Evolutionary conservation across 202 grass and related monocot genomes (phyloP).

Genomic region (Saccharum hybrid): DNA sequence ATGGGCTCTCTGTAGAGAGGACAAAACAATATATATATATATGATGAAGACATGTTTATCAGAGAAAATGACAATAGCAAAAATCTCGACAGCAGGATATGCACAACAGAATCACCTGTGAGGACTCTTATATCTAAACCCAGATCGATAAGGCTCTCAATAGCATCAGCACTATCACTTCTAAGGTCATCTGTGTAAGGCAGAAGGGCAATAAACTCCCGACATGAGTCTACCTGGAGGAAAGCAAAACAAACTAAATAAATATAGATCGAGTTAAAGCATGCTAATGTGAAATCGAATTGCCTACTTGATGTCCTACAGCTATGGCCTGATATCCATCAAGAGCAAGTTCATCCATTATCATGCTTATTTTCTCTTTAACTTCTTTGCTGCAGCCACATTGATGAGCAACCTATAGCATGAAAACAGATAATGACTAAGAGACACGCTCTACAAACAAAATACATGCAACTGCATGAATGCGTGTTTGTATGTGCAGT

Average conservation of each 20-base stretch:
- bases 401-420: conserved; percentile 49
- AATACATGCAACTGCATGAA: conserved; percentile 32
- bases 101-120: conserved; percentile 35
- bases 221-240: conserved; percentile 38
- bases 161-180: conserved; percentile 44
- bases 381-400: conserved; percentile 44
- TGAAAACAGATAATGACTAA: conserved; percentile 32
- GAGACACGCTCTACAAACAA: conserved; percentile 6
- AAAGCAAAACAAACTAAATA: conserved; percentile 42
- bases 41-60: conserved; percentile 22
- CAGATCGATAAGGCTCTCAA: conserved; percentile 45
- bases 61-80: conserved; percentile 27
- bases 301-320: conserved; percentile 51
- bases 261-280: conserved; percentile 9
- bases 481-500: background rate
- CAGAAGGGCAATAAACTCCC: conserved; percentile 55
- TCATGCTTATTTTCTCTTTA: conserved; percentile 49
- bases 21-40: conserved; percentile 14
- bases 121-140: conserved; percentile 54
- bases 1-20: conserved; percentile 46
- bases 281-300: conserved; percentile 13
- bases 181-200: conserved; percentile 60
- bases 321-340: conserved; percentile 64
- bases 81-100: conserved; percentile 18
- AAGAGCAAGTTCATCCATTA: conserved; percentile 49